Percentiles rank a stretch among this genome's conserved stretches.
These are phyloP conservation scores for Coelastrella sp. DNA, from an alignment of 139 green algal species.

Conservation along the genomic window DNA sequence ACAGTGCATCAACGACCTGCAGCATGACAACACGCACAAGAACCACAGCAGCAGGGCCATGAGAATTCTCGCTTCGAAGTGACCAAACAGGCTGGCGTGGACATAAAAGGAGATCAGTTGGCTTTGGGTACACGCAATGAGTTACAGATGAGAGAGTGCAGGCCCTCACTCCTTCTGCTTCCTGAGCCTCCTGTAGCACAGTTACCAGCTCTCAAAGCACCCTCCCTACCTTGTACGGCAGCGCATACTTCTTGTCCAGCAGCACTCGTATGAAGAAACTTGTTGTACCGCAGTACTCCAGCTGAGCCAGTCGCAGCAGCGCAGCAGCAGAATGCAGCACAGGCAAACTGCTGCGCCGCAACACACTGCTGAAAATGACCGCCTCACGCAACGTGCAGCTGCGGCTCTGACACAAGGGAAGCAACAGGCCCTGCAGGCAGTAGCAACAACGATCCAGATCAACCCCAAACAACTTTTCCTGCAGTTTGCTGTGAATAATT, in stretches of 20 bases:
- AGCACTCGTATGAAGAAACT: conserved; percentile 98
- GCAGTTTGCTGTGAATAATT: background rate
- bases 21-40: background rate
- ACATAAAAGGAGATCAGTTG: too few species aligned
- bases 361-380: conserved; percentile 91
- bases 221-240: conserved; percentile 85
- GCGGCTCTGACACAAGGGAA: conserved; percentile 44
- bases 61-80: background rate
- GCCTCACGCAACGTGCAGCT: conserved; percentile 95
- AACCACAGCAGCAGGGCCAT: background rate
- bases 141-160: too few species aligned
- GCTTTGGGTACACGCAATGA: background rate
- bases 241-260: conserved; percentile 99
- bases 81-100: too few species aligned
- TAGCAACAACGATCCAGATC: background rate
- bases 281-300: conserved; percentile 95
- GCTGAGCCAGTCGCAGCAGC: conserved; percentile 87
- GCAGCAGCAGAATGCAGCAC: conserved; percentile 94
- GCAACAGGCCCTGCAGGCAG: conserved; percentile 18
- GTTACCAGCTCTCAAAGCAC: background rate
- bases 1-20: conserved; percentile 66
- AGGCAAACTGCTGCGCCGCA: conserved; percentile 83
- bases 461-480: background rate
- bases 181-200: too few species aligned
- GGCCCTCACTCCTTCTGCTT: too few species aligned